phyloP scores from a whole-genome alignment of 2,329 filamentous ascomycete genomes.

The Pyrenochaeta sp. region DNA sequence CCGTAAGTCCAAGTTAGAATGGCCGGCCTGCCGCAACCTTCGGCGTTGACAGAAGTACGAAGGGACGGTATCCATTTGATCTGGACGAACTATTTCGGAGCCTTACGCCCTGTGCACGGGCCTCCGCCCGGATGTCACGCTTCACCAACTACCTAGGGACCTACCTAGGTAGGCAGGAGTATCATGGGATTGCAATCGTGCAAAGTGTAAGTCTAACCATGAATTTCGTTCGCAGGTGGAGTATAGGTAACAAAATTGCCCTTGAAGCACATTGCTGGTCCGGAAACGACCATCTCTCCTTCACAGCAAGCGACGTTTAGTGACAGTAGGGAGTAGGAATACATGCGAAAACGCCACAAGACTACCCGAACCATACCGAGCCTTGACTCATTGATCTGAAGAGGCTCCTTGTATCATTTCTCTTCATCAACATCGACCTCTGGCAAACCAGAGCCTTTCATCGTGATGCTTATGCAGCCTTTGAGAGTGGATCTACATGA shows the following conservation, averaged over 20 bases:
- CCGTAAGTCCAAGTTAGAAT: no score
- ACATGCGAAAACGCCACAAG: conserved; percentile 40
- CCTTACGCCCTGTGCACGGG: conserved; percentile 1
- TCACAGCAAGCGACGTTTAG: conserved; percentile 39
- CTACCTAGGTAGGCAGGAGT: background rate
- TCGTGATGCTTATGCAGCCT: conserved; percentile 21
- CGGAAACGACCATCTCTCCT: conserved; percentile 18
- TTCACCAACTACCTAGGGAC: background rate
- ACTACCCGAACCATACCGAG: conserved; percentile 8
- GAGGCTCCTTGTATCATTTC: background rate
- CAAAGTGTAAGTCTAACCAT: conserved; percentile 14
- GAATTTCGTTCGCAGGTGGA: conserved; percentile 39
- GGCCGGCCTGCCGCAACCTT: no score
- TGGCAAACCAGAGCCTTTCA: background rate
- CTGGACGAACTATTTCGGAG: no score
- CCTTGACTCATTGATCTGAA: conserved; percentile 2
- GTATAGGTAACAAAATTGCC: conserved; percentile 37
- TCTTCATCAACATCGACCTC: background rate
- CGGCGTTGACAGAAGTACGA: no score
- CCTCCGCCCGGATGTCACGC: conserved; percentile 2
- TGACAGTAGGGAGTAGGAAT: conserved; percentile 49
- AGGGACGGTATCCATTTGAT: no score
- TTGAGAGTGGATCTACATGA: conserved; percentile 69
- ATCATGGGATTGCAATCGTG: conserved; percentile 1
- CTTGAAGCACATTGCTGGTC: conserved; percentile 23